Percentiles rank a stretch among this genome's conserved stretches.
Conservation (phyloP, 176 grass and related monocot genomes). For the Aegilops tauschii region DNA sequence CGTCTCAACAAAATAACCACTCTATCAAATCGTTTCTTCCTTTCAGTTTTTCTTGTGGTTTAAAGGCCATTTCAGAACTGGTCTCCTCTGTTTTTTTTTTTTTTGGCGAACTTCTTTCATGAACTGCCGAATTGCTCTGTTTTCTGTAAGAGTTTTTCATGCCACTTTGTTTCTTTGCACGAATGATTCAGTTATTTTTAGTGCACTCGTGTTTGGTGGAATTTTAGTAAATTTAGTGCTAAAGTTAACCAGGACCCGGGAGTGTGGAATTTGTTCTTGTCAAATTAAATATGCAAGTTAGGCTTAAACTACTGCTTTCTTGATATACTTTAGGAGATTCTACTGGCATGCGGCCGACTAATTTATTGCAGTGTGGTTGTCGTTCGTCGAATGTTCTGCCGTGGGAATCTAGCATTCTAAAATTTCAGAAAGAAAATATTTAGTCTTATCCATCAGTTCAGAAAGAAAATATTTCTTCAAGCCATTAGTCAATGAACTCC, state of each 20-base stretch:
- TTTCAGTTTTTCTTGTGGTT: not conserved
- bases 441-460: slow-evolving; percentile 32
- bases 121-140: not conserved
- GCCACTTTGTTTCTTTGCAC: not conserved
- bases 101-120: not conserved
- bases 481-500: slow-evolving; percentile 20
- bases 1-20: not conserved
- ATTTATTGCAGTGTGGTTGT: slow-evolving; percentile 27
- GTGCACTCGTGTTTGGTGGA: not conserved
- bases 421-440: not conserved
- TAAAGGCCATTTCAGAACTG: not conserved
- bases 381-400: slow-evolving; percentile 30
- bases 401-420: slow-evolving; percentile 34
- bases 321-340: slow-evolving; percentile 30
- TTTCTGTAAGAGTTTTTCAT: not conserved
- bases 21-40: not conserved
- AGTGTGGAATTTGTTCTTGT: slow-evolving; percentile 18
- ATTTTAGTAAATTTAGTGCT: not conserved
- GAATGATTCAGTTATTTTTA: not conserved
- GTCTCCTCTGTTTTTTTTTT: not conserved
- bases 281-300: not conserved
- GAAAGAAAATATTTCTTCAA: not conserved
- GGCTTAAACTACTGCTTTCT: not conserved
- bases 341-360: not conserved
- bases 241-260: not conserved